phyloP scores from a whole-genome alignment of 352 stramenopile species.

The Globisporangium middletonii region DNA sequence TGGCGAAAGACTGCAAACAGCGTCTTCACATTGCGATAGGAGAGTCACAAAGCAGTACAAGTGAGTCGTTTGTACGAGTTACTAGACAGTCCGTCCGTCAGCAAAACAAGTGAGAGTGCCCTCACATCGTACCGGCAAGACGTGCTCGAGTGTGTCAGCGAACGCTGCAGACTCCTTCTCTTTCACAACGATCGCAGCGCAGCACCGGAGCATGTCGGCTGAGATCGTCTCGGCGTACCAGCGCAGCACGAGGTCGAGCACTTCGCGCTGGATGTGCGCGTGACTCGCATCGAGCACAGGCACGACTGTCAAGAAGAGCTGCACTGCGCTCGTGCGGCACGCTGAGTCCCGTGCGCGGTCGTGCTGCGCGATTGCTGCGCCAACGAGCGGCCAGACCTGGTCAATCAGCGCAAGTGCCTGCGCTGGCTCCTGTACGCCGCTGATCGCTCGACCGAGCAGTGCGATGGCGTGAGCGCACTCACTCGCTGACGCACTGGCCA shows the following conservation, averaged over 20 bases:
- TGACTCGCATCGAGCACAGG: conserved; percentile 14
- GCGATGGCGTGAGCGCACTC: conserved; percentile 28
- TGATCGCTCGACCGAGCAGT: conserved; percentile 51
- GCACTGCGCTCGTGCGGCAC: conserved; percentile 30
- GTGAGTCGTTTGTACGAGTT: too few relatives aligned
- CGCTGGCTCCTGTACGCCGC: conserved; percentile 26
- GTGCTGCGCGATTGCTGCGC: conserved; percentile 25
- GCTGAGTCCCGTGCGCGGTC: conserved; percentile 17
- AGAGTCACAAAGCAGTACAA: not conserved
- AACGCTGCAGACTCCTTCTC: conserved; percentile 28
- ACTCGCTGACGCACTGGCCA: conserved; percentile 22
- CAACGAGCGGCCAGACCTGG: conserved; percentile 49
- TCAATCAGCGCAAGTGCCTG: conserved; percentile 28
- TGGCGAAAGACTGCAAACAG: conserved; percentile 26
- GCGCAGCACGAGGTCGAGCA: conserved; percentile 31
- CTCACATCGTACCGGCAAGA: conserved; percentile 15
- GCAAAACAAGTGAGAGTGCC: not conserved
- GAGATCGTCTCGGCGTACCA: conserved; percentile 40
- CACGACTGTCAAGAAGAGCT: conserved; percentile 49
- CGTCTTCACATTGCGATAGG: not conserved
- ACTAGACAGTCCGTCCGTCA: not conserved
- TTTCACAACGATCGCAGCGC: conserved; percentile 28
- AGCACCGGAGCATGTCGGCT: conserved; percentile 40
- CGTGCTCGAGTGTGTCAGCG: conserved; percentile 14
- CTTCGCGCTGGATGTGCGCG: conserved; percentile 27